These are phyloP conservation scores for Pleurotus tuoliensis DNA, from an alignment of 768 basidiomycete species.

Conservation along the genomic window DNA sequence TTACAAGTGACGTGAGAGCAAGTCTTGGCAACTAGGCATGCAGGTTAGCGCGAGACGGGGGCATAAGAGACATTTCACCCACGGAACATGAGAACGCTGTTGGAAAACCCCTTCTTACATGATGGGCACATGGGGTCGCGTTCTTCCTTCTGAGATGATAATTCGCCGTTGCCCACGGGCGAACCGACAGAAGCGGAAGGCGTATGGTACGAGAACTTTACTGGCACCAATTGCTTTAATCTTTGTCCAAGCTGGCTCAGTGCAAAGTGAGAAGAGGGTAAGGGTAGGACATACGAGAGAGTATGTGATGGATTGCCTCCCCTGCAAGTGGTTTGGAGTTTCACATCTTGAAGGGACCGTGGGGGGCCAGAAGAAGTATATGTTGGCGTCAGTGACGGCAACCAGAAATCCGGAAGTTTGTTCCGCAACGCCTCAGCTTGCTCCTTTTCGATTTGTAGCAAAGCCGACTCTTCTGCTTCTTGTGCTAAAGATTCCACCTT, in stretches of 20 bases:
- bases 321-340: constrained; percentile 85
- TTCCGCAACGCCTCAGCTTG: constrained; percentile 80
- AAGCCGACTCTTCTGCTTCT: constrained; percentile 87
- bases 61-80: constrained; percentile 21
- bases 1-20: constrained; percentile 93
- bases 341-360: constrained; percentile 70
- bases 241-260: constrained; percentile 32
- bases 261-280: constrained; percentile 7
- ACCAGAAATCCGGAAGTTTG: constrained; percentile 97
- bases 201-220: constrained; percentile 67
- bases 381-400: constrained; percentile 88
- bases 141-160: constrained; percentile 48
- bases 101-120: constrained; percentile 83
- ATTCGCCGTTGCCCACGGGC: constrained; percentile 28
- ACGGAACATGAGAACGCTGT: constrained; percentile 71
- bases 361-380: constrained; percentile 61
- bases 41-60: not conserved
- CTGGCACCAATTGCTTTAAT: constrained; percentile 76
- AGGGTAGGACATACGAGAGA: constrained; percentile 52
- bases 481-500: constrained; percentile 66
- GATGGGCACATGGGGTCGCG: constrained; percentile 76
- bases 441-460: constrained; percentile 78
- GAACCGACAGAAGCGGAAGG: constrained; percentile 34
- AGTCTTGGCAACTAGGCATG: constrained; percentile 62
- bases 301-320: constrained; percentile 77